Percentiles rank a stretch among this genome's conserved stretches.
Conservation (phyloP, 495 filamentous ascomycete species). For the Lasiosphaeria ovina region DNA sequence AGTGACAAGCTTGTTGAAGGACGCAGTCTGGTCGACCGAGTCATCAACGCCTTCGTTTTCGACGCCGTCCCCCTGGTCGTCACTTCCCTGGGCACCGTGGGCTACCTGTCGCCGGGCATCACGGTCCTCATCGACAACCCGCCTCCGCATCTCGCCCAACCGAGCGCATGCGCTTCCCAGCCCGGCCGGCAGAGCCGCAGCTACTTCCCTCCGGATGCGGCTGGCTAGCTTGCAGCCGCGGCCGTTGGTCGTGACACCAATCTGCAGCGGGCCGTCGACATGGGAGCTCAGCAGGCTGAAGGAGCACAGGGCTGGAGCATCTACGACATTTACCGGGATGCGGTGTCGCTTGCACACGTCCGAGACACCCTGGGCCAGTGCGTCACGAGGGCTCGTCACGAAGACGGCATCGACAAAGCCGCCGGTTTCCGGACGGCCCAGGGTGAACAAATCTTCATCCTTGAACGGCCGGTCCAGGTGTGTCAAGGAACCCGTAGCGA, state of each 20-base stretch:
- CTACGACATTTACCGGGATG: constrained; percentile 90
- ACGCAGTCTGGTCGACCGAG: constrained; percentile 73
- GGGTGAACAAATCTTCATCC: constrained; percentile 68
- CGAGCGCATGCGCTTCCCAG: constrained; percentile 80
- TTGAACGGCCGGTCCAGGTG: constrained; percentile 69
- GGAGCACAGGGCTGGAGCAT: constrained; percentile 82
- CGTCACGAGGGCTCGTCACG: constrained; percentile 58
- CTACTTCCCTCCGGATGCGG: constrained; percentile 85
- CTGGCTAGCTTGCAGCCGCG: constrained; percentile 92
- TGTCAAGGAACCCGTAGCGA: constrained; percentile 68
- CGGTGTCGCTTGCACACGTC: constrained; percentile 71
- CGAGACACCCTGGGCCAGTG: constrained; percentile 64
- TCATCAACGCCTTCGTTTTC: constrained; percentile 77
- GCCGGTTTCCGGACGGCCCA: constrained; percentile 78
- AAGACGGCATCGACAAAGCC: constrained; percentile 87
- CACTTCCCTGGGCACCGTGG: constrained; percentile 34
- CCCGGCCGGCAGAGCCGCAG: constrained; percentile 70
- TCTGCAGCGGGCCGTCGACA: constrained; percentile 86
- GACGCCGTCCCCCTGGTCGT: constrained; percentile 28
- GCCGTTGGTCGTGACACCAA: constrained; percentile 94
- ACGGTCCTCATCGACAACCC: constrained; percentile 65
- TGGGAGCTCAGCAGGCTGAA: constrained; percentile 89
- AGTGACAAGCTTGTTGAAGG: constrained; percentile 78
- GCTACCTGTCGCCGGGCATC: constrained; percentile 39
- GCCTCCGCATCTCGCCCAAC: constrained; percentile 71